Conservation (phyloP, 768 basidiomycete species). For the Kwoniella sp. region DNA sequence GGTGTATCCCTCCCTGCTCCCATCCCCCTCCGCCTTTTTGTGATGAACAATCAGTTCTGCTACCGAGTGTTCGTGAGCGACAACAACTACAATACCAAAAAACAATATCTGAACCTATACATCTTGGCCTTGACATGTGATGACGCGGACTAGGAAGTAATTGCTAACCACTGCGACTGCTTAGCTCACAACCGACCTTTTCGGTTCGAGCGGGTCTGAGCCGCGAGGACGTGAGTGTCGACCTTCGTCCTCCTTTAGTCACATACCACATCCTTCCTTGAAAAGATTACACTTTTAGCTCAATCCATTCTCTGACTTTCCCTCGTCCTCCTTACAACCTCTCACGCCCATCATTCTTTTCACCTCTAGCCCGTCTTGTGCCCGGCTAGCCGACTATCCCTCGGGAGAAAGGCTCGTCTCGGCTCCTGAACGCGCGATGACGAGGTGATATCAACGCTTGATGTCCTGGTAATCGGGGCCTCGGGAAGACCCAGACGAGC, state of each 20-base stretch:
- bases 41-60: constrained; percentile 49
- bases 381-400: constrained; percentile 15
- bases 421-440: constrained; percentile 16
- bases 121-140: too few relatives aligned
- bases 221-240: background rate
- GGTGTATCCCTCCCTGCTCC: constrained; percentile 9
- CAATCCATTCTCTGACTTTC: constrained; percentile 49
- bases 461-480: constrained; percentile 18
- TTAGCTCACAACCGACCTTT: background rate
- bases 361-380: constrained; percentile 17
- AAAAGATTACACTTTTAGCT: constrained; percentile 49
- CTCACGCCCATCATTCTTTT: constrained; percentile 11
- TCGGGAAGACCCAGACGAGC: constrained; percentile 12
- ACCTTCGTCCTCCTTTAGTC: background rate
- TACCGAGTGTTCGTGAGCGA: constrained; percentile 47
- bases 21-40: constrained; percentile 10
- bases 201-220: background rate
- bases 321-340: constrained; percentile 15
- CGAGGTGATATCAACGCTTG: constrained; percentile 13
- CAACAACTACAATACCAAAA: constrained; percentile 42
- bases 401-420: background rate
- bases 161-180: too few relatives aligned
- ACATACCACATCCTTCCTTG: background rate
- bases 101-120: constrained; percentile 38
- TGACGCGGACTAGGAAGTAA: too few relatives aligned